A percentile compares a stretch with the other conserved stretches of the same genome.
Conservation (phyloP, 2,329 filamentous ascomycete genomes). For the Pseudogymnoascus sp. region DNA sequence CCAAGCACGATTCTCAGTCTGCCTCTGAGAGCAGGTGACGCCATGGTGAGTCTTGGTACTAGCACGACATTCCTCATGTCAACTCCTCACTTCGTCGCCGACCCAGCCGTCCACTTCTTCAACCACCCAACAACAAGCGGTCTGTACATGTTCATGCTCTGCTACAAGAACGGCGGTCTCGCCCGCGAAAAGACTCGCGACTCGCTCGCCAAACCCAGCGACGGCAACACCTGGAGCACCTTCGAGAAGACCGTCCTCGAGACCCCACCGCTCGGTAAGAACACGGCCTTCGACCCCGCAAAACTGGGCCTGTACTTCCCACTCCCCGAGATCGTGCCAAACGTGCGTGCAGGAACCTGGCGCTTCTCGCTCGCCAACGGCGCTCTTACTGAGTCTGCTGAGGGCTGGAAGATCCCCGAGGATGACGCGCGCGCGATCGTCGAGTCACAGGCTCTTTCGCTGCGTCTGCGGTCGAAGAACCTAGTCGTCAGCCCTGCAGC, state of each 20-base stretch:
- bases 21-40: conserved; percentile 78
- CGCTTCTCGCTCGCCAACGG: conserved; percentile 56
- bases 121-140: conserved; percentile 88
- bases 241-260: conserved; percentile 70
- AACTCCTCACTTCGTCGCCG: conserved; percentile 81
- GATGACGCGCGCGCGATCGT: conserved; percentile 81
- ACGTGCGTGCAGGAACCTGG: conserved; percentile 79
- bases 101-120: conserved; percentile 93
- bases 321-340: conserved; percentile 90
- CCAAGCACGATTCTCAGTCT: conserved; percentile 89
- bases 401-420: conserved; percentile 46
- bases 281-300: conserved; percentile 47
- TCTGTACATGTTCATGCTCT: conserved; percentile 99
- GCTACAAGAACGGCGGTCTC: conserved; percentile 96
- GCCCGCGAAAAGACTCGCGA: conserved; percentile 88
- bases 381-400: conserved; percentile 30
- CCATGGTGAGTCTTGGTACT: conserved; percentile 90
- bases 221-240: conserved; percentile 58
- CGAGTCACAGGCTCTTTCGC: conserved; percentile 89
- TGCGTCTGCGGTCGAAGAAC: conserved; percentile 73
- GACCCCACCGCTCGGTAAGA: conserved; percentile 61
- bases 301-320: conserved; percentile 93
- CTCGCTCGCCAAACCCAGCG: conserved; percentile 51
- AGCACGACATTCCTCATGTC: conserved; percentile 98
- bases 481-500: conserved; percentile 54